Base-by-base conservation (phyloP, 805 yeast genomes). In the Myxozyma melibiosi region DNA sequence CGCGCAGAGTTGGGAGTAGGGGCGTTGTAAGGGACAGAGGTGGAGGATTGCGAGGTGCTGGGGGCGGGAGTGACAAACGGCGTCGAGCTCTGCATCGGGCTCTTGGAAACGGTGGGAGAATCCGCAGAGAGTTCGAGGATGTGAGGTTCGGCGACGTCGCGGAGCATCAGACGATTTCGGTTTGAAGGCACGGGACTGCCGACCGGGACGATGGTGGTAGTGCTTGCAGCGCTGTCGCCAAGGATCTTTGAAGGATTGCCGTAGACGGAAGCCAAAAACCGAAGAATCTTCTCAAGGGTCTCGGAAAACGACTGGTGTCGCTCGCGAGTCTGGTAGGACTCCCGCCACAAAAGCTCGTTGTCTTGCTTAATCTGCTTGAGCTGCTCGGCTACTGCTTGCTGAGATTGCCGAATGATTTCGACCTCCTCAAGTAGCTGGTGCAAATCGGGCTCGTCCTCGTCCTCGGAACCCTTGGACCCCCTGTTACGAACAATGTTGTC, bases 331-430 rank as follows among this genome's bases (percentile, higher is more conserved):
- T 84, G 74, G 69, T 80, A 84, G 67, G 90, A 86, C 69, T 94
- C 98, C 59, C 86, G 85, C 99, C 99, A 94, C 43, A 94, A 73
- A 66, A 89, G 72, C 69, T 89, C 92, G 73, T 92, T 94, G 69
- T 94, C 98, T 58, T 85, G 85, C 57, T 90, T 80, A 37, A 94
- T 83, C 56, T 97, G 78, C 65, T 86, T 76, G 61, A 94, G 76
- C 68, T 94, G 98, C 65, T 90, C 94, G 3, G 90, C 81, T 18
- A 94, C 88, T 18, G 88, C 81, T 60, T 82, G 67, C 71, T 94
- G 99, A 67, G 88, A 88, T 66, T 80, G 77, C 69, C 87, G 88
- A 64, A 94, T 80, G 53, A 77, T 77, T 60, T 89, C 94, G 55
- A 91, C 74, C 71, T 91, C 97, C 48, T 77, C 76, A 55, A 91